These are phyloP conservation scores for Acidomyces sp. DNA, from an alignment of 495 filamentous ascomycete genomes.

Conservation along the genomic window DNA sequence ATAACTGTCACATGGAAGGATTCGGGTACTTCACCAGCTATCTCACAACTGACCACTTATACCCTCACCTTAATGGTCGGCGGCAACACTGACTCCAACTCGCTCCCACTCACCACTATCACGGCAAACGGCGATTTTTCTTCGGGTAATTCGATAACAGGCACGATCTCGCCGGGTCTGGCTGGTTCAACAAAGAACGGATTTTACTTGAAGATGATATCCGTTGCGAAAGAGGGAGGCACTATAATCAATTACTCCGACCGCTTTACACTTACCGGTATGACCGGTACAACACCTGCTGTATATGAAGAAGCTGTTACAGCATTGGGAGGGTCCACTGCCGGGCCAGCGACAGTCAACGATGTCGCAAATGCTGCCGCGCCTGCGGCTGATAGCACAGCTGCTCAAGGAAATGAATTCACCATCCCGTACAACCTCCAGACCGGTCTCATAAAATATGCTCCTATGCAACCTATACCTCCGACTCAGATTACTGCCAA, in stretches of 20 bases:
- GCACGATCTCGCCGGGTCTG: constrained; percentile 34
- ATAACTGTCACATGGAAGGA: constrained; percentile 49
- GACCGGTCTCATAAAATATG: constrained; percentile 52
- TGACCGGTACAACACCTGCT: constrained; percentile 50
- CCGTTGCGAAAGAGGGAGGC: constrained; percentile 37
- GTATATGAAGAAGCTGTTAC: constrained; percentile 33
- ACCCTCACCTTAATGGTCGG: constrained; percentile 51
- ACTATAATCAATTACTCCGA: constrained; percentile 45
- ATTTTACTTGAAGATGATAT: constrained; percentile 55
- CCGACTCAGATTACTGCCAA: constrained; percentile 51
- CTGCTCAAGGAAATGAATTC: constrained; percentile 20
- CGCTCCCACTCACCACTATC: constrained; percentile 36
- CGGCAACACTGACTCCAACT: constrained; percentile 37
- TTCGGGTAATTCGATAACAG: constrained; percentile 39
- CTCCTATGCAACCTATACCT: constrained; percentile 58
- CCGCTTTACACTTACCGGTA: constrained; percentile 52
- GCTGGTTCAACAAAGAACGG: constrained; percentile 28
- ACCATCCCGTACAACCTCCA: constrained; percentile 50
- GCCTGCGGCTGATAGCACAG: constrained; percentile 12
- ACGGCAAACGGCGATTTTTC: constrained; percentile 33
- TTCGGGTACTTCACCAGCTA: constrained; percentile 34
- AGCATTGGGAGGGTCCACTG: constrained; percentile 25
- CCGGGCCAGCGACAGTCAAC: constrained; percentile 33
- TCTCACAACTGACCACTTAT: constrained; percentile 43
- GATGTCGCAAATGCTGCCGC: constrained; percentile 21